phyloP scores from a whole-genome alignment of 495 filamentous ascomycete species.

The Parathielavia appendiculata region DNA sequence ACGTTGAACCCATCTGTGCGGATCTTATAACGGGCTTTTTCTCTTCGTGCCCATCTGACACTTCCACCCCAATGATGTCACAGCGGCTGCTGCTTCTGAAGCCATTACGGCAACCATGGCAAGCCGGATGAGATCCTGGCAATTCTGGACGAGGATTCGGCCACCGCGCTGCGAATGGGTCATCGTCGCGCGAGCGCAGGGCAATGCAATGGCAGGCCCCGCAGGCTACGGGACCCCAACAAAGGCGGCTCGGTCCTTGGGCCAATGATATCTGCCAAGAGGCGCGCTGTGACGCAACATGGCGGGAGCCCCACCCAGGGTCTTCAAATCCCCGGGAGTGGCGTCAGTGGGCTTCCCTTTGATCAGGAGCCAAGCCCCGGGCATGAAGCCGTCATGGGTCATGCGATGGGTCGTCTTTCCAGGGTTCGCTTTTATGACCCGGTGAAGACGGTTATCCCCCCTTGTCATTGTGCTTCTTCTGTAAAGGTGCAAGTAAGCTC shows the following conservation, averaged over 20 bases:
- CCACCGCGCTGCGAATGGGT: background rate
- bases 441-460: too few relatives aligned
- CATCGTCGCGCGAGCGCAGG: too few relatives aligned
- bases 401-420: background rate
- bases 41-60: background rate
- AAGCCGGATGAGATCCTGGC: background rate
- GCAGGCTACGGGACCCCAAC: background rate
- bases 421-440: background rate
- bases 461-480: too few relatives aligned
- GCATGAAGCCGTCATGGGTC: conserved; percentile 7
- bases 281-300: conserved; percentile 9
- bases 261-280: conserved; percentile 9
- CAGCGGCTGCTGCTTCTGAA: background rate
- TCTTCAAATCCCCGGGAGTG: background rate
- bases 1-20: background rate
- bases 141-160: background rate
- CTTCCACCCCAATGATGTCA: conserved; percentile 6
- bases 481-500: too few relatives aligned
- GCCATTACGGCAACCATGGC: background rate
- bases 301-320: background rate
- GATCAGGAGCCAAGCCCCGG: background rate
- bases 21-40: background rate
- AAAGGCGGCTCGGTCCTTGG: background rate
- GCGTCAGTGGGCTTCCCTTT: background rate
- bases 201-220: background rate